Percentiles rank a stretch among this genome's conserved stretches.
Evolutionary conservation across 345 rosid genomes (phyloP).

Genomic region (Sisymbrium irio): DNA sequence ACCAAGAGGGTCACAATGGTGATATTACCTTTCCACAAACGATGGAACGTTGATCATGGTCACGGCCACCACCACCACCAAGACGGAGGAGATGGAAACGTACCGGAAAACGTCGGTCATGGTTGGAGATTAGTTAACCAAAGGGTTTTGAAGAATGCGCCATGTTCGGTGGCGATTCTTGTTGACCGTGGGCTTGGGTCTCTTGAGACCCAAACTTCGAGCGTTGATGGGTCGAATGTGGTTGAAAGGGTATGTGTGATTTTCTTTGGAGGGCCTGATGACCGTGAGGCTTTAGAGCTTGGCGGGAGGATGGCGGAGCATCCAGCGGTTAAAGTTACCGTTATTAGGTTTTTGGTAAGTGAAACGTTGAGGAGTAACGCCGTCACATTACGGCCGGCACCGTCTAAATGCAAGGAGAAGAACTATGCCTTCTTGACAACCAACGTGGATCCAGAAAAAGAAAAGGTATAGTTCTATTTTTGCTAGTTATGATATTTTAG

Average conservation of each 20-base stretch:
- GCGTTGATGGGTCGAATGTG: slow-evolving; percentile 8
- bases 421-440: slow-evolving; percentile 57
- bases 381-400: slow-evolving; percentile 41
- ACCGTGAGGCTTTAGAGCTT: slow-evolving; percentile 69
- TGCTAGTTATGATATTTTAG: not conserved
- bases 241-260: slow-evolving; percentile 54
- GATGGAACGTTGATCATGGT: slow-evolving; percentile 49
- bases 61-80: slow-evolving; percentile 25
- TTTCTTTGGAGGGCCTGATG: slow-evolving; percentile 84
- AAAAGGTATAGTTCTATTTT: slow-evolving; percentile 33
- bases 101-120: slow-evolving; percentile 59
- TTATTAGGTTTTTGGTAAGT: slow-evolving; percentile 47
- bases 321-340: slow-evolving; percentile 54
- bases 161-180: slow-evolving; percentile 74
- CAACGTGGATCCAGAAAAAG: slow-evolving; percentile 44
- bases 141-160: slow-evolving; percentile 63
- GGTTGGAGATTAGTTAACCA: slow-evolving; percentile 80
- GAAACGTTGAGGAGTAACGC: slow-evolving; percentile 32
- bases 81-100: slow-evolving; percentile 34
- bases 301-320: slow-evolving; percentile 80
- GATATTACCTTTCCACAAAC: slow-evolving; percentile 71
- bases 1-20: slow-evolving; percentile 58
- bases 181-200: slow-evolving; percentile 79
- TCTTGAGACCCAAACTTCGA: slow-evolving; percentile 31
- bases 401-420: slow-evolving; percentile 39